Conservation (phyloP, 345 rosid species). For the Corymbia maculata region DNA sequence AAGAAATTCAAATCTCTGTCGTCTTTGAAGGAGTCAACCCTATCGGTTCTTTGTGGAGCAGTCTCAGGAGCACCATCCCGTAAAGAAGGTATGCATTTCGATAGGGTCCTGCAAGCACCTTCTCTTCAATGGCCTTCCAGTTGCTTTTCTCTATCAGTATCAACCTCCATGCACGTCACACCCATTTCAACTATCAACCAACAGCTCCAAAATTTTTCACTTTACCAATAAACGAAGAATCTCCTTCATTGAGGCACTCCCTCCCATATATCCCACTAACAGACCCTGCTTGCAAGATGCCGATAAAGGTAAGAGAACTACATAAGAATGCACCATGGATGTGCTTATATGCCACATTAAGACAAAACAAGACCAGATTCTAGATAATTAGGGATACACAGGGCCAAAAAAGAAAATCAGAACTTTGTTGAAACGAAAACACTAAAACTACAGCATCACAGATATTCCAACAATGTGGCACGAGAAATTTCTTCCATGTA, state of each 20-base stretch:
- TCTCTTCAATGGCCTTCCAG: slow-evolving; percentile 25
- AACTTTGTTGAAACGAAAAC: neutral
- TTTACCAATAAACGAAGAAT: neutral
- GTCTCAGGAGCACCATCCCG: neutral
- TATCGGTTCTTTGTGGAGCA: neutral
- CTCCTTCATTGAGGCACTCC: neutral
- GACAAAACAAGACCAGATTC: neutral
- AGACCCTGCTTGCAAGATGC: neutral
- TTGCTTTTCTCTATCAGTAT: slow-evolving; percentile 2
- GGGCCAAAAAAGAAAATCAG: neutral
- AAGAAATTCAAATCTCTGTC: neutral
- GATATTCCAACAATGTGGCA: neutral
- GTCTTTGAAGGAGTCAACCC: neutral
- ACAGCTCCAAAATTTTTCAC: neutral
- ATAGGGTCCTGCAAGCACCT: slow-evolving; percentile 1
- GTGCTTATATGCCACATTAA: neutral
- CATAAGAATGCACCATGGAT: neutral
- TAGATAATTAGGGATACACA: neutral
- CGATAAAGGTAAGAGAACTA: neutral
- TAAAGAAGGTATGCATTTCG: neutral
- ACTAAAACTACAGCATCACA: neutral
- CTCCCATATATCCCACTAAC: neutral
- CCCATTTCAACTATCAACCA: neutral
- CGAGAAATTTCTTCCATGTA: neutral
- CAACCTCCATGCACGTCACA: neutral